These are phyloP conservation scores for Citrullus colocynthis DNA, from an alignment of 306 rosid species.

Conservation along the genomic window DNA sequence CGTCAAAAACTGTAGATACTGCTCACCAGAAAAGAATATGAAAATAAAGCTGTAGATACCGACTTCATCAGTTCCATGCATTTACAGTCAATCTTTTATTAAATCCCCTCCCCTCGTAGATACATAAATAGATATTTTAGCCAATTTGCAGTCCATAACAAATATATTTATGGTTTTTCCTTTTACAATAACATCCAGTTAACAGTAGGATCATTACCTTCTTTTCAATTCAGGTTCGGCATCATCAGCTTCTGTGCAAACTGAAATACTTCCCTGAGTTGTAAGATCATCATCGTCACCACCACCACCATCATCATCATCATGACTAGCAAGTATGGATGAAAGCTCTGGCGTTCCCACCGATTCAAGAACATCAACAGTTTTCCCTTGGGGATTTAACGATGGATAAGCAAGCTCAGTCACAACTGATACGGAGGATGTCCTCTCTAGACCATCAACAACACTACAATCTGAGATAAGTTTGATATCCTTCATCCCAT, in stretches of 20 bases:
- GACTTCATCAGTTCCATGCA: not conserved
- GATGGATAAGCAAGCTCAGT: conserved; percentile 48
- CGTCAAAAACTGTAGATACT: conserved; percentile 1
- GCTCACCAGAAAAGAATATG: not conserved
- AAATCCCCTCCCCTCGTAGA: not conserved
- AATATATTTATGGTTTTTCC: not conserved
- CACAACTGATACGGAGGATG: conserved; percentile 43
- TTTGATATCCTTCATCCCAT: conserved; percentile 26
- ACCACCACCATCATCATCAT: conserved; percentile 38
- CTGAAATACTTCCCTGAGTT: conserved; percentile 30
- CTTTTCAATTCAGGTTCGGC: conserved; percentile 58
- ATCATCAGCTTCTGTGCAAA: conserved; percentile 39
- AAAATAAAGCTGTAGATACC: not conserved
- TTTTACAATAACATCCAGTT: not conserved
- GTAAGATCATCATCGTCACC: conserved; percentile 47
- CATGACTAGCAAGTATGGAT: conserved; percentile 46
- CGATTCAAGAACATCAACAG: conserved; percentile 31
- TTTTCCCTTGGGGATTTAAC: conserved; percentile 31
- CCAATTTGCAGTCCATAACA: not conserved
- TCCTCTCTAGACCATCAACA: conserved; percentile 47
- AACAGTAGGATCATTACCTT: conserved; percentile 30
- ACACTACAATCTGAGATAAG: conserved; percentile 30
- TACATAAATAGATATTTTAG: not conserved
- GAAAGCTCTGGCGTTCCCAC: conserved; percentile 53
- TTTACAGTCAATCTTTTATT: not conserved